Evolutionary conservation across 805 yeast genomes (phyloP).

Genomic region (Torulaspora quercuum): DNA sequence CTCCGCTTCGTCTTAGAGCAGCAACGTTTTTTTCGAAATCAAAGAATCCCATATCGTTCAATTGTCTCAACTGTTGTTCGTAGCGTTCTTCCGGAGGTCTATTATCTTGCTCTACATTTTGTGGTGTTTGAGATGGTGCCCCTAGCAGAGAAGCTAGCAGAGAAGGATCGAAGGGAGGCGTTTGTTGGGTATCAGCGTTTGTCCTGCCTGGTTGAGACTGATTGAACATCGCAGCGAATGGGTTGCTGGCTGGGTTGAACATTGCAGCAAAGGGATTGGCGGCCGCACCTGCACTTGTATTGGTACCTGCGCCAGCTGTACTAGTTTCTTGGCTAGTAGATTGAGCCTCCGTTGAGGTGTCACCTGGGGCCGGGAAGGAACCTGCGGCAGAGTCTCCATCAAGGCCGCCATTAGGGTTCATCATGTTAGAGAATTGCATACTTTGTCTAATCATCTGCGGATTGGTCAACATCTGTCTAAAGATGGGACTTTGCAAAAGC

Average conservation of each 20-base stretch:
- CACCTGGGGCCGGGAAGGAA: constrained; percentile 53
- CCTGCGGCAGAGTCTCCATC: constrained; percentile 34
- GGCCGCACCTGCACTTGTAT: constrained; percentile 31
- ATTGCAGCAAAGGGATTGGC: constrained; percentile 53
- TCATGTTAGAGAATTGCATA: constrained; percentile 66
- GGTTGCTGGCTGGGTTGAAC: constrained; percentile 40
- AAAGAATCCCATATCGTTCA: constrained; percentile 81
- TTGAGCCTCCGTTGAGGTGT: constrained; percentile 9
- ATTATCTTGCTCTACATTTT: constrained; percentile 43
- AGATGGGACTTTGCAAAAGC: constrained; percentile 77
- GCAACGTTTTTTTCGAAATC: constrained; percentile 90
- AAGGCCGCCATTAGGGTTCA: constrained; percentile 39
- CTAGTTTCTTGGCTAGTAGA: no score
- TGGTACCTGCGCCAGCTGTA: constrained; percentile 20
- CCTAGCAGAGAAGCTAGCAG: constrained; percentile 45
- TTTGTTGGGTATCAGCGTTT: constrained; percentile 27
- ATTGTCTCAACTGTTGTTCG: constrained; percentile 66
- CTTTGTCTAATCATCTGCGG: constrained; percentile 82
- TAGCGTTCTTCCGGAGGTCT: constrained; percentile 81
- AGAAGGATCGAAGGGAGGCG: constrained; percentile 48
- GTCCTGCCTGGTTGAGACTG: constrained; percentile 26
- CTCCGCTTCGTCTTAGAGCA: constrained; percentile 93
- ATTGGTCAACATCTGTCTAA: constrained; percentile 74
- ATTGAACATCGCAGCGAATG: constrained; percentile 41
- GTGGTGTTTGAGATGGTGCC: constrained; percentile 15